Evolutionary conservation across 805 yeast species (phyloP).

Genomic region (Suhomyces tanzawaensis): DNA sequence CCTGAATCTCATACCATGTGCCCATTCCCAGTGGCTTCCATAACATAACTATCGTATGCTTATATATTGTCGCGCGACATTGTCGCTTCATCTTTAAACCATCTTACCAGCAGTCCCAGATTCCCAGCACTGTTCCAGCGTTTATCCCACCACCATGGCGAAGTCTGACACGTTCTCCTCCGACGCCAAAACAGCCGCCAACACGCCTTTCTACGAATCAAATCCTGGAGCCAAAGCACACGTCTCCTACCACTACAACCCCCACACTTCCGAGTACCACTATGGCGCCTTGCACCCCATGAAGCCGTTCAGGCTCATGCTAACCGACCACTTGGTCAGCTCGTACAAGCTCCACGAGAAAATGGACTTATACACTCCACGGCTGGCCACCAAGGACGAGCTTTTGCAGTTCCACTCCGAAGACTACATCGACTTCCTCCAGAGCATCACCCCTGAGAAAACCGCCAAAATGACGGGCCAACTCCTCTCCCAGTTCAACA

Average conservation of each 20-base stretch:
- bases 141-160: too few species aligned
- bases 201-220: slow-evolving; percentile 33
- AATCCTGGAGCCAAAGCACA: slow-evolving; percentile 19
- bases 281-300: slow-evolving; percentile 96
- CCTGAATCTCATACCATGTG: too few species aligned
- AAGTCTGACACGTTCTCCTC: slow-evolving; percentile 23
- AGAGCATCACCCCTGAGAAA: slow-evolving; percentile 74
- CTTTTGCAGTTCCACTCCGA: slow-evolving; percentile 79
- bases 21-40: too few species aligned
- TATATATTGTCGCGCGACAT: too few species aligned
- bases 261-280: slow-evolving; percentile 75
- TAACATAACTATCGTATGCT: too few species aligned
- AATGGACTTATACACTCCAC: slow-evolving; percentile 86
- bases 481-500: slow-evolving; percentile 68
- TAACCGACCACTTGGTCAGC: slow-evolving; percentile 87
- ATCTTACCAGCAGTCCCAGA: too few species aligned
- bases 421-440: slow-evolving; percentile 78
- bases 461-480: slow-evolving; percentile 55
- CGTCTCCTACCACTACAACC: slow-evolving; percentile 88
- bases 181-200: slow-evolving; percentile 31
- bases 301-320: slow-evolving; percentile 93
- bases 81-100: too few species aligned
- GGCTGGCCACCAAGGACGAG: slow-evolving; percentile 80
- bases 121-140: too few species aligned
- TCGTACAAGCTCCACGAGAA: slow-evolving; percentile 81